Evolutionary conservation across 1,284 basidiomycete genomes (phyloP), one percentile per base, ranked within the genome.

Genomic region (Papiliotrema terrestris): DNA sequence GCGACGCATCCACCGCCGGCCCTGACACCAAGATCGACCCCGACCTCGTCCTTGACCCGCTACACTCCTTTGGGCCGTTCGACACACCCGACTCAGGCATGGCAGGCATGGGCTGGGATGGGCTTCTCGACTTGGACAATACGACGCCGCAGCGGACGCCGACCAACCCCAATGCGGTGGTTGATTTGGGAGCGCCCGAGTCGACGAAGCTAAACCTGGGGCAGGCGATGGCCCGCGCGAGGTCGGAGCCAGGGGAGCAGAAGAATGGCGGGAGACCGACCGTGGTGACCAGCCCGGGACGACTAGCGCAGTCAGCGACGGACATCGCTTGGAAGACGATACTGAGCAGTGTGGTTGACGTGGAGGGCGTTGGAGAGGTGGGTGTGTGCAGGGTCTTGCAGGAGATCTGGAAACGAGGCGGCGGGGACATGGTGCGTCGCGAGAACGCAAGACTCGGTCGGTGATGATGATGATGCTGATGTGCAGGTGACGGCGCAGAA

Each of bases 381-480:
- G 57, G 60, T 1, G 65, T 72, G 0, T 62, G 65, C 2, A 56
- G 64, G 23, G 52, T 74, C 2, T 49, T 74, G 45, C 62, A 66
- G 15, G 72, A 74, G 47, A 63, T 74, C 1, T 74, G 72, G 72
- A 68, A 66, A 51, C 51, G 72, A 26, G 72, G 72, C 9, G 72
- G 72, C 8, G 71, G 70, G 2, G 66, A 63, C 36, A 53, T 60
- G 8, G 73, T 73, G 50, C 65, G 71, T 63, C 6, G 14, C 44
- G 1, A 54, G 17, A 29, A 13, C 8, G n/a, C 23, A 8, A 11
- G 11, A 45, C 6, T 20, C 35, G 48, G 32, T 43, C 39, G 9
- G 17, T 26, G 29, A 11, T 5, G 11, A 32, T 32, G 6, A n/a
- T 32, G 29, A 32, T 11, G 11, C 11, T 32, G 29, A 32, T 11